Evolutionary conservation across 371 early-diverging fungal species (phyloP), one percentile per base, ranked within the genome.

Genomic region (Lichtheimia ramosa): DNA sequence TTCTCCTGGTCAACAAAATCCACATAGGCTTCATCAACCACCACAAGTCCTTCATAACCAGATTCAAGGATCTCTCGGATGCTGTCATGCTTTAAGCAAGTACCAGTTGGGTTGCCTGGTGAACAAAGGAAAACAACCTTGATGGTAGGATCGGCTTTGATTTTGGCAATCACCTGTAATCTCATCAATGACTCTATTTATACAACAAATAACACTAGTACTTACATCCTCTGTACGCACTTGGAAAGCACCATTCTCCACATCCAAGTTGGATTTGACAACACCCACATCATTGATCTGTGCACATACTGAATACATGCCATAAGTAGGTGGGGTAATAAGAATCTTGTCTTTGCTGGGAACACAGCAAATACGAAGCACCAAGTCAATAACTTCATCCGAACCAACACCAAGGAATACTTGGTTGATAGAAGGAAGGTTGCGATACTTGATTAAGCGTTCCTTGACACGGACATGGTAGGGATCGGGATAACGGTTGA

Each of bases 61-160:
- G 73, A 70, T 48, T 91, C 88, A 1, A 98, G 81, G 8, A 98
- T 77, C 13, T 74, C 71, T 50, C 79, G 75, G 58, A 99, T 89
- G 59, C 89, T 90, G 6, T 75, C 74, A 60, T 89, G 83, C 16
- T 57, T 56, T 43, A 99, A 77, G 20, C 81, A 78, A 4, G 94
- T 92, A 42, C 97, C 97, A 1, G 99, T 99, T 16, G 99, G 99
- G 77, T 99, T 99, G 59, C 99, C 99, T 6, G 99, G 99, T 18
- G 94, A 94, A 76, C 98, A 98, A 61, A 98, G 81, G 74, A 95
- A 95, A 48, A 97, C 74, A 12, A 97, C 61, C 69, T 97, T 97
- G 70, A 96, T 87, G 10, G 83, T 63, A 14, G 91, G 87, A 59
- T 95, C 86, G 43, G 81, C 74, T 18, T 74, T 68, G 15, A 94